These are phyloP conservation scores for Monilinia polystroma DNA, from an alignment of 2,329 filamentous ascomycete genomes.

Conservation along the genomic window DNA sequence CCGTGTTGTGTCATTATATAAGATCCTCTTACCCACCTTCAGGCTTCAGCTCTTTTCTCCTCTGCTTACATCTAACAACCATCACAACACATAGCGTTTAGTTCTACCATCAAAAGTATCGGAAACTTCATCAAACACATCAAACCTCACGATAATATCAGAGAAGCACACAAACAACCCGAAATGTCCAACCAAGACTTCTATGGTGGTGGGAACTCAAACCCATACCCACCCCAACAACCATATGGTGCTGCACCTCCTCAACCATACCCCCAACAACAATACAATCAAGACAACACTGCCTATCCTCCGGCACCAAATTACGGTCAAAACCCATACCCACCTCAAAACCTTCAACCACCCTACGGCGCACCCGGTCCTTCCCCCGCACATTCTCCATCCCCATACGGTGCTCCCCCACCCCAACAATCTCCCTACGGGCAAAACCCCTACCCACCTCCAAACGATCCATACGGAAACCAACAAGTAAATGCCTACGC, in stretches of 20 bases:
- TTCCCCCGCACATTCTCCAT: slow-evolving; percentile 8
- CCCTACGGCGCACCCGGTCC: slow-evolving; percentile 13
- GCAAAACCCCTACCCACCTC: not conserved
- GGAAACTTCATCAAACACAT: not conserved
- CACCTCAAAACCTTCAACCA: slow-evolving; percentile 14
- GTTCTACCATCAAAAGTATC: not conserved
- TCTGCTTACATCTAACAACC: not conserved
- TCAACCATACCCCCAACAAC: slow-evolving; percentile 18
- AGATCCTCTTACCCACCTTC: slow-evolving; percentile 3
- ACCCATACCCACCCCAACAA: slow-evolving; percentile 8
- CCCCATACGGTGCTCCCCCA: not conserved
- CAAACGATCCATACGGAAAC: slow-evolving; percentile 4
- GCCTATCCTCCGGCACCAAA: slow-evolving; percentile 11
- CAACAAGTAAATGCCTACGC: slow-evolving; percentile 13
- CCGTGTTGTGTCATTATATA: not conserved
- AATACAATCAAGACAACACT: slow-evolving; percentile 5
- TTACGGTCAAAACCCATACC: not conserved
- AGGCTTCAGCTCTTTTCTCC: not conserved
- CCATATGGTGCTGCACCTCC: slow-evolving; percentile 10
- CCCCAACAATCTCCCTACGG: slow-evolving; percentile 12
- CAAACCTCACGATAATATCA: not conserved
- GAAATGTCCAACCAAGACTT: slow-evolving; percentile 16
- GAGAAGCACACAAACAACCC: not conserved
- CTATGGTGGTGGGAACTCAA: slow-evolving; percentile 9
- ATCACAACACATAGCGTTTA: not conserved